These are phyloP conservation scores for Zygoascus tannicola DNA, from an alignment of 805 yeast species.

Conservation along the genomic window DNA sequence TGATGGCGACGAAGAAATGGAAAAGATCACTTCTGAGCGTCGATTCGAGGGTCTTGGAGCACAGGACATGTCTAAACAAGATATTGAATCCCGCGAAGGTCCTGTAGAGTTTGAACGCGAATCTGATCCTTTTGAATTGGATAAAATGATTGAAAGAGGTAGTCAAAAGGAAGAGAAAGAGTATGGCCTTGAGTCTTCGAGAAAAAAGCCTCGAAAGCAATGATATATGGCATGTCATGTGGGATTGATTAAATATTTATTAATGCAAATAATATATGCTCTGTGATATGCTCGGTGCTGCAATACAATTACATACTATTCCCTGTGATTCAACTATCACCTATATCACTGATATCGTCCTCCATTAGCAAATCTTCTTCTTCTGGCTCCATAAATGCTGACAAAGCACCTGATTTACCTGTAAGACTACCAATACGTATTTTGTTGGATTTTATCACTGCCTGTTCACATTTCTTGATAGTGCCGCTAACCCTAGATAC, in stretches of 20 bases:
- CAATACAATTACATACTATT: no score
- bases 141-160: slow-evolving; percentile 13
- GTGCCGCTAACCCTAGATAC: slow-evolving; percentile 77
- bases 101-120: slow-evolving; percentile 39
- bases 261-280: background rate
- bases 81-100: slow-evolving; percentile 21
- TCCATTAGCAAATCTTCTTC: no score
- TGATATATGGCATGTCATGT: background rate
- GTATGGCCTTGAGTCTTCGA: slow-evolving; percentile 3
- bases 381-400: background rate
- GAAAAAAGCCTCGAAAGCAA: background rate
- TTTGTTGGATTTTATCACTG: slow-evolving; percentile 41
- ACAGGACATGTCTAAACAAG: slow-evolving; percentile 11
- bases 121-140: slow-evolving; percentile 18
- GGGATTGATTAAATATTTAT: background rate
- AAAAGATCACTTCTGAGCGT: slow-evolving; percentile 18
- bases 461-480: slow-evolving; percentile 71
- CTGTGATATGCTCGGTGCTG: no score
- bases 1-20: slow-evolving; percentile 19
- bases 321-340: no score
- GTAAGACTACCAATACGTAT: slow-evolving; percentile 3
- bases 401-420: background rate
- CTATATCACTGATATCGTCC: no score
- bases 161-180: slow-evolving; percentile 3
- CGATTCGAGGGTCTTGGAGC: slow-evolving; percentile 24